These are phyloP conservation scores for Mycena pura DNA, from an alignment of 768 basidiomycete species.

Conservation along the genomic window DNA sequence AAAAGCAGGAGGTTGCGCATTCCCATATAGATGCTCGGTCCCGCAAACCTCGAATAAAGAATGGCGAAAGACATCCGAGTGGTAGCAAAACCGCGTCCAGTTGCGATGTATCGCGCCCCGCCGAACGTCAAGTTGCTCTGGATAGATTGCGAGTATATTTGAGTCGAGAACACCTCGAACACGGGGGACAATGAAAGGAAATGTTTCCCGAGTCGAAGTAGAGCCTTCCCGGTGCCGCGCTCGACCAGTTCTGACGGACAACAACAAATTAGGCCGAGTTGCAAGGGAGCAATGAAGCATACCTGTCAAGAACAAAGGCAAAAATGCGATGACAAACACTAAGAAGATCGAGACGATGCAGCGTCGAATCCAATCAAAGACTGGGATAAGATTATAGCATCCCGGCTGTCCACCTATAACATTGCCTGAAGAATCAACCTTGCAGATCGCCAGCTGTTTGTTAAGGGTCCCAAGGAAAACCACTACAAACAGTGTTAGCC, in stretches of 20 bases:
- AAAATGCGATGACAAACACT: constrained; percentile 98
- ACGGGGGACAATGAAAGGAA: constrained; percentile 96
- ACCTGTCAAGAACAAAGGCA: constrained; percentile 97
- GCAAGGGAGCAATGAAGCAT: constrained; percentile 27
- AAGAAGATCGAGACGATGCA: constrained; percentile 98
- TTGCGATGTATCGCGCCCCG: constrained; percentile 98
- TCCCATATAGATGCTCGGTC: constrained; percentile 99
- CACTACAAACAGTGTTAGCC: constrained; percentile 51
- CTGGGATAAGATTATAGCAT: constrained; percentile 95
- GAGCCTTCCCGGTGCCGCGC: constrained; percentile 92
- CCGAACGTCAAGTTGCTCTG: constrained; percentile 97
- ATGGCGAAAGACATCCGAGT: constrained; percentile 96
- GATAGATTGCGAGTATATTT: constrained; percentile 97
- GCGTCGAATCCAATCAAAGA: constrained; percentile 97
- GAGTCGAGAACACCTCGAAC: constrained; percentile 99
- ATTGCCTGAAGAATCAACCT: constrained; percentile 80
- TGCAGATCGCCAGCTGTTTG: constrained; percentile 89
- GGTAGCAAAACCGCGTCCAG: constrained; percentile 98
- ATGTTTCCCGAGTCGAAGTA: constrained; percentile 94
- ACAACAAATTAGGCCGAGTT: neutral
- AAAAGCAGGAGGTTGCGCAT: constrained; percentile 92
- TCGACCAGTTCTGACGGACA: constrained; percentile 82
- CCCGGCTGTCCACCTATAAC: constrained; percentile 85
- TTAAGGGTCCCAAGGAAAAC: constrained; percentile 96
- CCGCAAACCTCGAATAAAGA: constrained; percentile 97